Conservation (phyloP, 768 basidiomycete species). For the Crucibulum laeve region DNA sequence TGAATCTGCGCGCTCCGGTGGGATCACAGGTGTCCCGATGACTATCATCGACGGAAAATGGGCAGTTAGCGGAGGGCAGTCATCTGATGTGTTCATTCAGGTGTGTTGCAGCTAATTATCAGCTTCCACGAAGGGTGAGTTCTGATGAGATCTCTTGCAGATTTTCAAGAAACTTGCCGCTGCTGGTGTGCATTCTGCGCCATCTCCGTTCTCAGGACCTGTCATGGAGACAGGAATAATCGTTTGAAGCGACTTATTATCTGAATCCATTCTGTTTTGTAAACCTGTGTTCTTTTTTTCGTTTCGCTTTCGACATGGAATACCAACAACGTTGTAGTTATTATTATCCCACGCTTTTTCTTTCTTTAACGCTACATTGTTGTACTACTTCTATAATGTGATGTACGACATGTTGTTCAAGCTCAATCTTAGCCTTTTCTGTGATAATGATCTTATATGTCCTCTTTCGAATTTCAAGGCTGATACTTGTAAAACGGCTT, state of each 20-base stretch:
- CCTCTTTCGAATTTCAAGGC: too few relatives aligned
- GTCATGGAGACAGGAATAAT: constrained; percentile 25
- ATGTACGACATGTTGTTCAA: too few relatives aligned
- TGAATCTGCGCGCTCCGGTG: constrained; percentile 55
- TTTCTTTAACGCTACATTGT: too few relatives aligned
- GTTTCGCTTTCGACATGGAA: too few relatives aligned
- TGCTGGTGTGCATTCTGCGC: constrained; percentile 24
- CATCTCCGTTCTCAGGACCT: constrained; percentile 26
- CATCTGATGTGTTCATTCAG: constrained; percentile 65
- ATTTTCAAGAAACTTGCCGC: constrained; percentile 50
- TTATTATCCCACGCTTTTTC: too few relatives aligned
- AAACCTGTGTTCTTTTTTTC: constrained; percentile 3
- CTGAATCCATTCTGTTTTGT: neutral
- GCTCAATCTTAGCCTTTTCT: too few relatives aligned
- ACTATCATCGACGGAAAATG: constrained; percentile 76
- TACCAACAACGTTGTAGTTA: too few relatives aligned
- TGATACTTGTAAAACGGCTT: too few relatives aligned
- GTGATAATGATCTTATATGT: too few relatives aligned
- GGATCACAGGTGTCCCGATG: constrained; percentile 77
- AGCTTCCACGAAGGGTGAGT: neutral
- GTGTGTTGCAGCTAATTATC: constrained; percentile 26
- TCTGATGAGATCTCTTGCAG: constrained; percentile 15
- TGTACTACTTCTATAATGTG: too few relatives aligned
- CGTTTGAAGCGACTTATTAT: constrained; percentile 9
- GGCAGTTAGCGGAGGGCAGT: constrained; percentile 73